Conservation (phyloP, 805 yeast species). For the Suhomyces sp. region DNA sequence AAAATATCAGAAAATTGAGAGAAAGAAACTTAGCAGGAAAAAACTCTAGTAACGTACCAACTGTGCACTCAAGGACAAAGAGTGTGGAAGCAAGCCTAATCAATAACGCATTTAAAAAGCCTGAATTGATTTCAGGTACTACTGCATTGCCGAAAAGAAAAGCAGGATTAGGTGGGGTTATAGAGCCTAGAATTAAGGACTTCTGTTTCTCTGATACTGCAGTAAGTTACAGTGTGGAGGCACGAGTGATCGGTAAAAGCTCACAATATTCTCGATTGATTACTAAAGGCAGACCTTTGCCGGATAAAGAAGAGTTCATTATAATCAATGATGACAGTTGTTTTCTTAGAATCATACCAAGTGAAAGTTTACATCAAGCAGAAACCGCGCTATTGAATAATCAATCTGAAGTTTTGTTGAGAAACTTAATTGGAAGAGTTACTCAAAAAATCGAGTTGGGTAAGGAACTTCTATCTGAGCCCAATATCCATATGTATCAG, state of each 20-base stretch:
- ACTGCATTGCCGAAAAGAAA: too few species aligned
- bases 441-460: conserved; percentile 17
- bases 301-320: conserved; percentile 21
- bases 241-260: conserved; percentile 24
- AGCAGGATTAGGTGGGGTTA: conserved; percentile 1
- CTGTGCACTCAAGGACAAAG: too few species aligned
- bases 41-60: too few species aligned
- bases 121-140: neutral
- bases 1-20: conserved; percentile 11
- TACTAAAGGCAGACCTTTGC: conserved; percentile 4
- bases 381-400: too few species aligned
- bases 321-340: conserved; percentile 24
- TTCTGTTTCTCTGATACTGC: conserved; percentile 28
- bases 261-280: conserved; percentile 18
- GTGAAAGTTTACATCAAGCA: neutral
- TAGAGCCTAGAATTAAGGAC: conserved; percentile 20
- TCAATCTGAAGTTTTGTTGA: conserved; percentile 16
- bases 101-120: neutral
- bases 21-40: too few species aligned
- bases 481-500: too few species aligned
- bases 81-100: neutral
- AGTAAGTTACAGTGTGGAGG: conserved; percentile 28
- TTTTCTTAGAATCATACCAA: conserved; percentile 23
- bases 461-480: conserved; percentile 8
- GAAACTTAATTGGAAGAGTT: conserved; percentile 16